These are phyloP conservation scores for Cadophora luteo-olivacea DNA, from an alignment of 2,329 filamentous ascomycete species.

Conservation along the genomic window DNA sequence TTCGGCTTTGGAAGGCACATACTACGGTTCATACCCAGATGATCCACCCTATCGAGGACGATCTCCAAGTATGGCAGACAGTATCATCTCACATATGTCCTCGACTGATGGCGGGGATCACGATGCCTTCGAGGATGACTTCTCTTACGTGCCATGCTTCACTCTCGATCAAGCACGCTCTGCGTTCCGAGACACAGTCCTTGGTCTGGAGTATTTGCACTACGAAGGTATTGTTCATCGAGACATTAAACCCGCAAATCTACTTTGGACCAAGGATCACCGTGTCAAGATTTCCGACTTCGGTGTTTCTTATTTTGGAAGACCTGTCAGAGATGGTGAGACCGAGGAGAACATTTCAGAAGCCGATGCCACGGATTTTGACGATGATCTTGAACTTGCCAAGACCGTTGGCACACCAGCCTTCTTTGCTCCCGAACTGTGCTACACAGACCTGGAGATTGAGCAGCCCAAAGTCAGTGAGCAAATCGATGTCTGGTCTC, in stretches of 20 bases:
- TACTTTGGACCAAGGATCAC: constrained; percentile 84
- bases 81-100: constrained; percentile 74
- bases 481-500: constrained; percentile 96
- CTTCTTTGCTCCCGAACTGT: constrained; percentile 96
- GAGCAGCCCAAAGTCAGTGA: constrained; percentile 82
- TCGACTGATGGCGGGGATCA: constrained; percentile 68
- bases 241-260: constrained; percentile 88
- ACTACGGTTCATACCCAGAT: constrained; percentile 74
- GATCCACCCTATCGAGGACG: constrained; percentile 66
- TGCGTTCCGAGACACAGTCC: constrained; percentile 89
- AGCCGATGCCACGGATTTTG: constrained; percentile 84
- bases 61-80: constrained; percentile 82
- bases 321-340: constrained; percentile 83
- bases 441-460: constrained; percentile 78
- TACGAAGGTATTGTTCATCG: constrained; percentile 85
- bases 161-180: constrained; percentile 82
- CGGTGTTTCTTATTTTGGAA: constrained; percentile 95
- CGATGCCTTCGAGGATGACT: constrained; percentile 81
- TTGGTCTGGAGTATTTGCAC: constrained; percentile 92
- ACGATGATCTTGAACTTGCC: constrained; percentile 93
- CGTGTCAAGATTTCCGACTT: constrained; percentile 98
- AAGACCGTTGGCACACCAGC: constrained; percentile 98
- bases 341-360: constrained; percentile 76
- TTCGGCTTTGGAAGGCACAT: constrained; percentile 74
- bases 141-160: constrained; percentile 92